Conservation (phyloP, 352 stramenopile species). For the Phytophthora palmivora region DNA sequence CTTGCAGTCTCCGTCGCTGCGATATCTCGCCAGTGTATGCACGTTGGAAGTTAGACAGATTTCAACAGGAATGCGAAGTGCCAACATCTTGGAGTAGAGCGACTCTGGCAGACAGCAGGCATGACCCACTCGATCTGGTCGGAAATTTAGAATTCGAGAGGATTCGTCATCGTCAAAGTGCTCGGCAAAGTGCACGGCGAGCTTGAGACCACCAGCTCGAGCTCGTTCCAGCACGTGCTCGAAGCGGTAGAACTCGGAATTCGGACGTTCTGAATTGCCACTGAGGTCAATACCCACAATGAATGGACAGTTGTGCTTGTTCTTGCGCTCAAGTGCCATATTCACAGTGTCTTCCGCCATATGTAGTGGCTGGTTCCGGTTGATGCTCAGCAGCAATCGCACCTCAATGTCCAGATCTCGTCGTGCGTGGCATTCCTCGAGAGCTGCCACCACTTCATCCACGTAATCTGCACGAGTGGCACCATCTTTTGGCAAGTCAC, state of each 20-base stretch:
- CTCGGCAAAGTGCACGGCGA: conserved; percentile 94
- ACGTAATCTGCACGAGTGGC: conserved; percentile 73
- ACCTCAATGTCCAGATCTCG: conserved; percentile 73
- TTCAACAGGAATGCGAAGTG: conserved; percentile 90
- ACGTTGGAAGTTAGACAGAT: conserved; percentile 95
- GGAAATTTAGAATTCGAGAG: conserved; percentile 85
- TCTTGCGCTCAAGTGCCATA: conserved; percentile 63
- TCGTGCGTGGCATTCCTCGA: conserved; percentile 70
- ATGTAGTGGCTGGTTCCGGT: conserved; percentile 72
- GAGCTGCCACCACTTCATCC: conserved; percentile 64
- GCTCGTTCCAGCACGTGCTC: conserved; percentile 76
- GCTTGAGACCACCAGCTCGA: conserved; percentile 74
- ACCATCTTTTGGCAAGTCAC: conserved; percentile 61
- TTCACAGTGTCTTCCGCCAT: conserved; percentile 72
- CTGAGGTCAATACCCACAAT: conserved; percentile 90
- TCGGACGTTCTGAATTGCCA: conserved; percentile 77
- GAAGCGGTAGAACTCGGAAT: conserved; percentile 90
- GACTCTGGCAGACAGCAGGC: conserved; percentile 83
- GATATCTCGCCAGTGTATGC: conserved; percentile 90
- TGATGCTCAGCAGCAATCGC: conserved; percentile 82
- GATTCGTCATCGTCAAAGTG: conserved; percentile 88
- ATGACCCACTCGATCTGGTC: conserved; percentile 93
- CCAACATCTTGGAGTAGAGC: conserved; percentile 75
- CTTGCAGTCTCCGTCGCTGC: conserved; percentile 42
- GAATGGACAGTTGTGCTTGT: conserved; percentile 47